Base-by-base conservation (phyloP, 164 flowering plant genomes). In the Umbellularia californica region DNA sequence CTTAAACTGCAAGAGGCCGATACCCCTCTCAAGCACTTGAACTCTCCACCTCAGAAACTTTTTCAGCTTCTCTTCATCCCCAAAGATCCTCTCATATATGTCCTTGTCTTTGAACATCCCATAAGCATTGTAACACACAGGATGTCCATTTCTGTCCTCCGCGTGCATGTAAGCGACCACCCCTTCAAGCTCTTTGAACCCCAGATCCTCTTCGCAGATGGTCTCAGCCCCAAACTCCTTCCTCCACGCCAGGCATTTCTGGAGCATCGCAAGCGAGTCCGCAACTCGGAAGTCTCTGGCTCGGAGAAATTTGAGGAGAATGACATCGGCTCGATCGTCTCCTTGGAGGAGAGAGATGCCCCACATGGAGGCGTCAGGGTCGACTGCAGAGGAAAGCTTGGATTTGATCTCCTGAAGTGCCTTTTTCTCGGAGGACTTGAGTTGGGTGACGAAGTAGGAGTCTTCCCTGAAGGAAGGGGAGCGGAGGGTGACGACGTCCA, bases 11-110 rank as follows among this genome's bases (percentile, higher is more conserved):
- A 96, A 77, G 9, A 88, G 75, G 12, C 83, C 82, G 11, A 96
- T 84, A 0, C 99, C 97, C 74, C 89, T 89, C 75, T 96, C 99
- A 2, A 96, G 83, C 20, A 96, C 94, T 62, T 96, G 99, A 81
- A 96, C 95, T 62, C 99, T 92, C 99, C 99, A 96, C 68, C 92
- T 88, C 55, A 96, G 74, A 69, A 96, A 96, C 81, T 75, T 90
- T 80, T 87, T 80, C 68, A 90, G 80, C 78, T 94, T 94, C 77
- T 91, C 97, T 0, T 92, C 99, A 70, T 92, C 94, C 2, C 97
- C 98, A 68, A 96, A 91, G 0, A 88, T 78, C 83, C 85, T 89
- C 70, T 96, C 93, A 74, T 96, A 92, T 94, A 94, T 84, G 0
- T 90, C 97, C 72, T 78, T 91, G 47, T 96, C 98, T 65, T 81